Conservation (phyloP, 2,329 filamentous ascomycete species). For the Trichoderma gracile region DNA sequence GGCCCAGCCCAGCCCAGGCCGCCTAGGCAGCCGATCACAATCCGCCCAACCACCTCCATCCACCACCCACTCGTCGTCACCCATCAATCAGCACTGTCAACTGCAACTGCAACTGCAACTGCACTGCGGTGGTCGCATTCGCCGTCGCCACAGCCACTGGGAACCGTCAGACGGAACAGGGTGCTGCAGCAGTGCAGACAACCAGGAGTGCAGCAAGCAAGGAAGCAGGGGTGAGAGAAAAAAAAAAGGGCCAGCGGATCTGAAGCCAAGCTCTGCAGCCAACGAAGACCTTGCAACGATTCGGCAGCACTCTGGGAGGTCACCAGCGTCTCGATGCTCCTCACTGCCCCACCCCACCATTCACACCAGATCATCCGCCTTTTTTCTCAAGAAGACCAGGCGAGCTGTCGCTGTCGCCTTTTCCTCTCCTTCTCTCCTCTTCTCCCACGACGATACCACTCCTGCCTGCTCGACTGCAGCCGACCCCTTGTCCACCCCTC, state of each 20-base stretch:
- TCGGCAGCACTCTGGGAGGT: slow-evolving; percentile 23
- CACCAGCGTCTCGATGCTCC: slow-evolving; percentile 24
- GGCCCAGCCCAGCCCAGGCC: not conserved
- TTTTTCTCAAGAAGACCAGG: slow-evolving; percentile 18
- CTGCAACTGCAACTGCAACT: slow-evolving; percentile 5
- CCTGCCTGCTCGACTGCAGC: slow-evolving; percentile 9
- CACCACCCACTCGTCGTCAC: slow-evolving; percentile 6
- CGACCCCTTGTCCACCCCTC: slow-evolving; percentile 19
- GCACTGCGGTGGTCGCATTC: slow-evolving; percentile 11
- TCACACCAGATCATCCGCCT: slow-evolving; percentile 24
- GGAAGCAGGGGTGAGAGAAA: slow-evolving; percentile 19
- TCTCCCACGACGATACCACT: slow-evolving; percentile 5
- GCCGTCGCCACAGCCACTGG: slow-evolving; percentile 20
- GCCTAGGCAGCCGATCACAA: slow-evolving; percentile 22
- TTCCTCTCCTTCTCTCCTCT: slow-evolving; percentile 9
- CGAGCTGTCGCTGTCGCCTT: slow-evolving; percentile 3
- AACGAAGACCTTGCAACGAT: slow-evolving; percentile 21
- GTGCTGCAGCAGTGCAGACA: slow-evolving; percentile 14
- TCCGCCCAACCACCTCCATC: not conserved
- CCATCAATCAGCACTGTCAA: slow-evolving; percentile 17
- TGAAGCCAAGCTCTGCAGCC: slow-evolving; percentile 22
- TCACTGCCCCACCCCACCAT: slow-evolving; percentile 25
- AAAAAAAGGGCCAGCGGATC: slow-evolving; percentile 17
- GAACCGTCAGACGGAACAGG: slow-evolving; percentile 19
- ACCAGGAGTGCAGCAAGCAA: slow-evolving; percentile 20